These are phyloP conservation scores for Umbilicus rupestris DNA, from an alignment of 164 flowering plant genomes.

Conservation along the genomic window DNA sequence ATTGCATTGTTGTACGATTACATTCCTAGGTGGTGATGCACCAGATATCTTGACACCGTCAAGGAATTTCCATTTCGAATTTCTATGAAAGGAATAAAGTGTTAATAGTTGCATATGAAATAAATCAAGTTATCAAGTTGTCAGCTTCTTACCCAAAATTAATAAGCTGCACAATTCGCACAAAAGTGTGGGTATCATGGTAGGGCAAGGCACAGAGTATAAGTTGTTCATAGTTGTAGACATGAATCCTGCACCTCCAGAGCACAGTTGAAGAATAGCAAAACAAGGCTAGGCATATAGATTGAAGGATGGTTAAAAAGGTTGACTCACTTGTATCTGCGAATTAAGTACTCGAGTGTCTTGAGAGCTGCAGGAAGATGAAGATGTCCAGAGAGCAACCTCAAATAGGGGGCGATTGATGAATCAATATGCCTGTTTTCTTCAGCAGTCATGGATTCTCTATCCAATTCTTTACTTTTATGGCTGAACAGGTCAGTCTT, in stretches of 20 bases:
- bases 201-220: constrained; percentile 74
- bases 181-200: constrained; percentile 86
- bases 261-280: neutral
- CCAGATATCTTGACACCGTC: constrained; percentile 80
- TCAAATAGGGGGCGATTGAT: constrained; percentile 47
- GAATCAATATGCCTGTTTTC: constrained; percentile 53
- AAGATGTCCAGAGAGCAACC: constrained; percentile 63
- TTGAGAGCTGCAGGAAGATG: constrained; percentile 44
- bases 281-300: neutral
- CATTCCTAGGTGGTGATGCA: constrained; percentile 82
- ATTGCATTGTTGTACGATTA: constrained; percentile 80
- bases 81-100: constrained; percentile 28
- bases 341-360: constrained; percentile 79
- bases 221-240: constrained; percentile 67
- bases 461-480: constrained; percentile 59
- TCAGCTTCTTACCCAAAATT: constrained; percentile 39
- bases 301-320: neutral
- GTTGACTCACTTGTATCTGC: constrained; percentile 70
- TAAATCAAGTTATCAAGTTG: neutral
- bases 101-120: neutral
- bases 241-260: constrained; percentile 53
- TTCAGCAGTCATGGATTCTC: constrained; percentile 51
- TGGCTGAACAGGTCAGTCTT: constrained; percentile 59
- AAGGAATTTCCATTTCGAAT: constrained; percentile 74
- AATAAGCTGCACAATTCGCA: constrained; percentile 66